Evolutionary conservation across 116 monocot genomes (phyloP), one percentile per base, ranked within the genome.

Genomic region (Dioscorea cayenensis): DNA sequence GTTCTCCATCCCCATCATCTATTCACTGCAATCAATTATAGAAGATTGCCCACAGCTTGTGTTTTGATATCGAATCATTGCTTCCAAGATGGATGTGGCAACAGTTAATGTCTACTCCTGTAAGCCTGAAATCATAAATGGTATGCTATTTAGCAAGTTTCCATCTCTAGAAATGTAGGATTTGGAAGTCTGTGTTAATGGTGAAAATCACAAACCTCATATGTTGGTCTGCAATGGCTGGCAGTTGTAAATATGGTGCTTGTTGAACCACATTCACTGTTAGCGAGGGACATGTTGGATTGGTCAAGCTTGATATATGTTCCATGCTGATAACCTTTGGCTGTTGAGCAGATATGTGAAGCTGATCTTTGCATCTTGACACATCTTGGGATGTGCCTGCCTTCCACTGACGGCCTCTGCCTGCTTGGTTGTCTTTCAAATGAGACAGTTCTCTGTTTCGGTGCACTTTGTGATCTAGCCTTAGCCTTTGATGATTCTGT

Each of bases 401-500:
- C 85, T 68, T 92, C 92, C 7, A 84, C 20, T 13, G 94, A 80
- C 27, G 72, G 77, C 67, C 82, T 84, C 61, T 83, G 66, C 63
- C 76, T 79, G 64, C 89, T 91, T 27, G 89, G 69, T 68, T 85
- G 92, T 68, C 89, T 77, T 51, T 95, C 92, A 55, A 64, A 83
- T 22, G 85, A 69, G 20, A 89, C 95, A 20, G 73, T 80, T 36
- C 92, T 65, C 63, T 91, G 92, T 55, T 78, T 92, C 14, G 95
- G 95, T 28, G 92, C 89, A 69, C 92, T 95, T 60, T 95, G 95
- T 23, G 95, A 95, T 29, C 91, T 74, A 36, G 74, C 83, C 83
- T 92, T 95, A 29, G 95, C 95, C 43, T 78, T 88, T 21, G 92
- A 95, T 29, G 95, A 95, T 65, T 95, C 78, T 51, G 95, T 95